Evolutionary conservation across 805 yeast genomes (phyloP), one percentile per base, ranked within the genome.

Genomic region (Candida qinlingensis): DNA sequence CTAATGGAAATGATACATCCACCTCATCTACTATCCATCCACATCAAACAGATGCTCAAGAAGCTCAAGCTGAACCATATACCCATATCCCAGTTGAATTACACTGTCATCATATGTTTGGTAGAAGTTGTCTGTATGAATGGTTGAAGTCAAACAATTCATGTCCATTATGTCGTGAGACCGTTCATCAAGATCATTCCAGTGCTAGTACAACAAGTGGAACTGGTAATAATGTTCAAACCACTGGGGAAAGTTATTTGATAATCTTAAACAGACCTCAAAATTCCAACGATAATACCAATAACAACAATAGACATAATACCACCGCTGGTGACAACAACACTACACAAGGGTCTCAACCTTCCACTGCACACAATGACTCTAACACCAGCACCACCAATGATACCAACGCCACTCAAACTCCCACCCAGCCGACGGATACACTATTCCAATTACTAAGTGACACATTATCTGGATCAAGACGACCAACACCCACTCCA

Each of bases 91-190:
- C 97, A 0, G 73, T 86, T 1, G 70, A 76, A 49, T 72, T 92
- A 76, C 94, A 96, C 0, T 92, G 99, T 65, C 81, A 81, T 7
- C 99, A 92, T 61, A 62, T 81, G 0, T 92, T 94, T 71, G 98
- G 99, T 6, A 75, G 82, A 52, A 76, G 79, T n/a, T 92, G 99
- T 69, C 70, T 90, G 27, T 77, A 73, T 49, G 87, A 85, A 57
- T 92, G 99, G 99, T 76, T 92, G 44, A 77, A 75, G 51, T 69
- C 77, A 27, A 82, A 85, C 57, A 76, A 79, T 31, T 79, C 88
- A 2, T 91, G 98, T 63, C 99, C 99, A 0, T 67, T 92, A 42
- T 92, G 99, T 63, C 80, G 98, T 49, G 71, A 71, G 13, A 69
- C 74, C 25, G 57, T 58, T 7, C 57, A 62, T 30, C 43, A 50